phyloP scores from a whole-genome alignment of 257 asterid species.

The Fraxinus quadrangulata region DNA sequence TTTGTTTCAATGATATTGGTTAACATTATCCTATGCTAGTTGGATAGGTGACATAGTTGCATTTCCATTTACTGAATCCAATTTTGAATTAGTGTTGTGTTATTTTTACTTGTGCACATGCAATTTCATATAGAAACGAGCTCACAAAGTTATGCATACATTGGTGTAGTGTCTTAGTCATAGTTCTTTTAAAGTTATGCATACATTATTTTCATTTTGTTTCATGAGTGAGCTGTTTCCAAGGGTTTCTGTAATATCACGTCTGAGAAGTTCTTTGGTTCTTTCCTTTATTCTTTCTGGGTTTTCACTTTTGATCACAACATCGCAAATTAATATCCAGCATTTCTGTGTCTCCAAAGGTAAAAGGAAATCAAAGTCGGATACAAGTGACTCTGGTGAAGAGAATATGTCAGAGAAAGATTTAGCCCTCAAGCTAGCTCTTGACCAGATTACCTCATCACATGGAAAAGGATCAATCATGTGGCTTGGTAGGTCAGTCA shows the following conservation, averaged over 20 bases:
- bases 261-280: not conserved
- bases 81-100: not conserved
- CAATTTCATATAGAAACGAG: not conserved
- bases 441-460: slow-evolving; percentile 79
- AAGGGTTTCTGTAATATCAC: not conserved
- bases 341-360: slow-evolving; percentile 39
- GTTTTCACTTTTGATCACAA: slow-evolving; percentile 2
- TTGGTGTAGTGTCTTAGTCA: slow-evolving; percentile 5
- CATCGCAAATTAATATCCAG: not conserved
- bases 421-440: slow-evolving; percentile 78
- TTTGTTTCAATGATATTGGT: not conserved
- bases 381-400: slow-evolving; percentile 77
- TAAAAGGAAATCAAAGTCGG: slow-evolving; percentile 69
- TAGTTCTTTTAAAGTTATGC: slow-evolving; percentile 20
- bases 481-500: slow-evolving; percentile 88
- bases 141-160: not conserved
- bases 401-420: slow-evolving; percentile 92
- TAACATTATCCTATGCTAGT: not conserved
- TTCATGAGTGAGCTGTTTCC: not conserved
- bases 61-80: not conserved
- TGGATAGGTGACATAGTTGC: not conserved
- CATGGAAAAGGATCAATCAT: slow-evolving; percentile 94
- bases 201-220: not conserved
- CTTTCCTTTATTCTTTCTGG: not conserved
- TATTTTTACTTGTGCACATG: not conserved